Evolutionary conservation across 108 stramenopile species (phyloP), one percentile per base, ranked within the genome.

Genomic region (Cyclostephanos tholiformis): DNA sequence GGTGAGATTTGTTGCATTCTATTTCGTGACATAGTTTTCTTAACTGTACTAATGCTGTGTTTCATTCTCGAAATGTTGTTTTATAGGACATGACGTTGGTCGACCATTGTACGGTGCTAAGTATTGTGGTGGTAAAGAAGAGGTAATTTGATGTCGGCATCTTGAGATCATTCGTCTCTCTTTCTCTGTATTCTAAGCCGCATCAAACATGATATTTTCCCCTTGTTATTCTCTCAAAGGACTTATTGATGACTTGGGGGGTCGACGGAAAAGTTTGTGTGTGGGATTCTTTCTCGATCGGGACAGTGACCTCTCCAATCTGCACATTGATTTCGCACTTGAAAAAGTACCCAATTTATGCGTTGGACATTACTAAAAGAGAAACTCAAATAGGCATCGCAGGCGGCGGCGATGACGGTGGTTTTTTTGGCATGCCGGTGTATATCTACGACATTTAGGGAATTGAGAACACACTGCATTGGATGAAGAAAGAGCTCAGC

Each of bases 161-260:
- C 6, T n/a, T 35, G 30, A 60, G 1, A 39, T 38, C 16, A 35
- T 60, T 27, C 59, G 16, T n/a, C n/a, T 57, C 58, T 59, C 39
- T n/a, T 39, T 13, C 25, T 48, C 23, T 32, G 63, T 4, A 27
- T 38, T 23, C 19, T 48, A 50, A 39, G 22, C 13, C n/a, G 16
- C 19, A 49, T 48, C 22, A 44, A 51, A 53, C 36, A 26, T 44
- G n/a, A n/a, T 27, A 44, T 29, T 11, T 12, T 11, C 17, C n/a
- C 19, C 35, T 58, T 20, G 4, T 55, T 30, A 57, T 35, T 16
- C 3, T 49, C 12, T 44, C 2, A 49, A 67, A 93, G 66, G 78
- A 92, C 38, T 70, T 92, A 52, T 57, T 95, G n/a, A 19, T 95
- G 35, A 89, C 94, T 6, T 95, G 94, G 94, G 87, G 94, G 26